Base-by-base conservation (phyloP, 1,139 yeast genomes). In the Pichia sp. region DNA sequence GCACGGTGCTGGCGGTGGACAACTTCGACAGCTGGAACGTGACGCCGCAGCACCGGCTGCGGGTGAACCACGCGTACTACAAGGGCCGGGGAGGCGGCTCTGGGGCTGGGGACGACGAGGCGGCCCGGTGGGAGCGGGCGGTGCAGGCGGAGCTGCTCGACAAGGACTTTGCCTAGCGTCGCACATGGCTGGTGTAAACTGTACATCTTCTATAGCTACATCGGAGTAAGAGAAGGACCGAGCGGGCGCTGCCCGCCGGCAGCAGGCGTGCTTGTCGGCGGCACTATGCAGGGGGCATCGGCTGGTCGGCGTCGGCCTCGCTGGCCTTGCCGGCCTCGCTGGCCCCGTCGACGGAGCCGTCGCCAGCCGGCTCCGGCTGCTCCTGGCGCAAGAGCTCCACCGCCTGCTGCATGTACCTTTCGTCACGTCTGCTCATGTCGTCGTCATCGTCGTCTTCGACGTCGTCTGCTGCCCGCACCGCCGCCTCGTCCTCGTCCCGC, bases 1-100 rank as follows among this genome's bases (percentile, higher is more conserved):
- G 96, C 4, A 84, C 96, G 41, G 79, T 89, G 0, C 72, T 93
- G 50, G 97, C 98, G 0, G 85, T 93, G 3, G 99, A 93, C 70
- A 93, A 93, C 66, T 74, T 92, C 60, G 87, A 88, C 67, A 96
- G 97, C 0, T 56, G 54, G 49, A 29, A 26, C 32, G 40, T 52
- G 1, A 36, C 42, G 8, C 55, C 57, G 4, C 50, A 48, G 4
- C n/a, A 34, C 23, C 40, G 5, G 30, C 32, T 56, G 10, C 40
- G 45, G 5, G 58, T 56, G 4, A 49, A 49, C n/a, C 56, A 48
- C 38, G 52, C 53, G 4, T 45, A 53, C 16, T 55, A 51, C 34
- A 49, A 41, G 45, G 55, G 45, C 16, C 38, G 26, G 26, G 26
- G 50, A 30, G 15, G 46, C 4, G 38, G 38, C 16, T 48, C 23